Base-by-base conservation (phyloP, 345 rosid species). In the Syzygium jambos region DNA sequence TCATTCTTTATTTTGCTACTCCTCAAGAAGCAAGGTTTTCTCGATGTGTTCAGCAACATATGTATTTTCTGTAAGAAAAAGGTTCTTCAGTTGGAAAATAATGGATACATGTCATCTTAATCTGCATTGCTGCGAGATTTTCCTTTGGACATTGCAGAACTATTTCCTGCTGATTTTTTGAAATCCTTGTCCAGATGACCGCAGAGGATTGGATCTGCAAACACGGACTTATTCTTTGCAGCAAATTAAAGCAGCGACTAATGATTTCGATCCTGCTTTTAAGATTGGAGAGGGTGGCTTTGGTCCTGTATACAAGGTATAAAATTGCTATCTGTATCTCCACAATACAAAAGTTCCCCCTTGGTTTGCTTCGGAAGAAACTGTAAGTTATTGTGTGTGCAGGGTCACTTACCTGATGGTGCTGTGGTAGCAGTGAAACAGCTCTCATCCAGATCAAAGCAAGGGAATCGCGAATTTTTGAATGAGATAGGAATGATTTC, bases 401-500 rank as follows among this genome's bases (percentile, higher is more conserved):
- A 92, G 93, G 93, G 92, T 77, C 86, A 78, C 77, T 84, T 93
- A 88, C 38, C 92, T 49, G 97, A 94, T 89, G 97, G 95, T 23
- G 92, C 91, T 73, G 84, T 89, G 25, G 87, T 94, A 86, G 98
- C 96, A 73, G 97, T 95, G 82, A 95, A 95, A 91, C 95, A 92
- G 68, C 98, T 93, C 51, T 95, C 98, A 73, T 90, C 98, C 6
- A 93, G 92, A 90, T 95, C 98, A 13, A 93, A 89, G 56, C 98
- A 95, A 86, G 98, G 97, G 61, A 93, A 94, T 89, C 92, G 96
- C 29, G 97, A 95, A 85, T 95, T 95, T 87, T 85, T 95, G 86
- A 94, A 93, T 25, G 98, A 95, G 92, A 90, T 95, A 49, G 95
- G 95, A 56, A 91, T 92, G 88, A 94, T 95, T 65, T 94, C 96